Base-by-base conservation (phyloP, 2,329 filamentous ascomycete genomes). In the Cladophialophora immunda region DNA sequence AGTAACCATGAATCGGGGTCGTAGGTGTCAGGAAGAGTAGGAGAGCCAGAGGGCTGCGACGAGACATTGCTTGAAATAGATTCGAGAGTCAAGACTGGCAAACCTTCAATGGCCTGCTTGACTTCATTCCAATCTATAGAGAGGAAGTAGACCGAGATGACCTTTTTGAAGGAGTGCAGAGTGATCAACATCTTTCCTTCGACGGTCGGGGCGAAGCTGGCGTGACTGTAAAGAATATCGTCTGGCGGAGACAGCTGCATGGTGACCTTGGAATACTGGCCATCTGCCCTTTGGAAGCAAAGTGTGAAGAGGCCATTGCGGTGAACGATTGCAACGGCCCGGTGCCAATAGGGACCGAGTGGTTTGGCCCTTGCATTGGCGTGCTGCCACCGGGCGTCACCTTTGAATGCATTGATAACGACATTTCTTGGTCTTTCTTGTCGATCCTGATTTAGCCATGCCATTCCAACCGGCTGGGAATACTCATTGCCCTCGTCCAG, bases 381-480 rank as follows among this genome's bases (percentile, higher is more conserved):
- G 73, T 92, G 94, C 9, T 83, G 84, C 83, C 93, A 97, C 47
- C 85, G 80, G 27, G 82, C 82, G 59, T 85, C 83, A 45, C 86
- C 82, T 70, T 87, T 90, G n/a, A 85, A 81, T 8, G 89, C 90
- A 53, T 67, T 30, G 9, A 58, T 56, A 34, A 73, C 69, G 79
- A 82, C 65, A 57, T 70, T 69, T 41, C 62, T 66, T 22, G 67
- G 70, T 54, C 68, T 59, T 41, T 70, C 68, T 38, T 68, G 83
- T 30, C 85, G 81, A 27, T 89, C 82, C n/a, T 84, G 82, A 62
- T 81, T 82, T 62, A 98, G 82, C 95, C 95, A 99, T 79, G 92
- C 91, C 76, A 93, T 86, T 3, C 94, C 95, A 6, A 96, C 92
- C 4, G 97, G 83, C 58, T 89, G 87, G 71, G 91, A 88, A 41